These are phyloP conservation scores for peach (Prunus persica) DNA, from an alignment of 306 rosid genomes.

Conservation along the genomic window Prunus_persica_NCBIv2 NC_034010.1:24937001-24937500, in stretches of 20 bases:
- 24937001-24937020: too few species aligned
- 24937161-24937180: conserved; percentile 40
- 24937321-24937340: neutral
- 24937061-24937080: neutral
- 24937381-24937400: neutral
- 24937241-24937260: neutral
- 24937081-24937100: conserved; percentile 2
- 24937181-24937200: conserved; percentile 46
- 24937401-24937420: neutral
- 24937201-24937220: conserved; percentile 51
- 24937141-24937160: conserved; percentile 80
- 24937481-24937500: neutral
- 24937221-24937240: neutral
- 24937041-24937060: neutral
- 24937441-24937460: neutral
- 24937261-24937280: neutral
- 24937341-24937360: neutral
- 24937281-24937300: neutral
- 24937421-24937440: too few species aligned
- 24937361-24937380: neutral
- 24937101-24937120: conserved; percentile 73
- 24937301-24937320: neutral
- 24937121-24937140: conserved; percentile 67
- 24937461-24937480: neutral
- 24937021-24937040: too few species aligned